Base-by-base conservation (phyloP, 2,329 filamentous ascomycete genomes). In the Cadophora sp. region DNA sequence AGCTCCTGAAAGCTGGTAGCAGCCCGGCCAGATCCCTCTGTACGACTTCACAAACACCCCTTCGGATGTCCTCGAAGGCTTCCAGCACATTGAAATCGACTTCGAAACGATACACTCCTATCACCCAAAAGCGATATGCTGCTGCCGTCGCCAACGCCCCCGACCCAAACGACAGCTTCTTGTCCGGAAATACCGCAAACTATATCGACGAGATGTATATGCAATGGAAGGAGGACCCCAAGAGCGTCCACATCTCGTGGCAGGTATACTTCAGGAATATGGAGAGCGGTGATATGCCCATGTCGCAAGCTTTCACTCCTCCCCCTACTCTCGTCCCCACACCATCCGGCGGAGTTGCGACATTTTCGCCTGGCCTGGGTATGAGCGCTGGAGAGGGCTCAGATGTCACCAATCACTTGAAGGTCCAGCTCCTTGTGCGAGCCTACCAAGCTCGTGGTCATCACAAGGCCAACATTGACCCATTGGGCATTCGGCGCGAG, bases 131-230 rank as follows among this genome's bases (percentile, higher is more conserved):
- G 74, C 80, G 82, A 75, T 84, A 85, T 81, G 83, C 85, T 70
- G 86, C 86, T 70, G 82, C 86, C 64, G 82, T 82, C 66, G 81
- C 84, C 64, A 82, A 81, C 66, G 79, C 86, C 22, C 87, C 88
- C 71, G 93, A 97, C 79, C 88, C 94, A 72, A 97, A 92, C 81
- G 96, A 99, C 82, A 97, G 90, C 83, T 99, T 99, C 86, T 87
- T 99, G 69, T 93, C 94, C 71, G 96, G 96, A 73, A 98, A 93
- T 84, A 96, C 95, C 68, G 96, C 96, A 81, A 97, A 97, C 84
- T 99, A 99, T 83, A 93, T 99, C 79, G 96, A 99, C 81, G 96
- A 97, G 85, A 99, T 99, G 96, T 99, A 99, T 82, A 85, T 97
- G 84, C 90, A 94, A 79, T 99, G 96, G 96, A 97, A 95, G 83